phyloP scores from a whole-genome alignment of 805 yeast species.

The Millerozyma acaciae region DNA sequence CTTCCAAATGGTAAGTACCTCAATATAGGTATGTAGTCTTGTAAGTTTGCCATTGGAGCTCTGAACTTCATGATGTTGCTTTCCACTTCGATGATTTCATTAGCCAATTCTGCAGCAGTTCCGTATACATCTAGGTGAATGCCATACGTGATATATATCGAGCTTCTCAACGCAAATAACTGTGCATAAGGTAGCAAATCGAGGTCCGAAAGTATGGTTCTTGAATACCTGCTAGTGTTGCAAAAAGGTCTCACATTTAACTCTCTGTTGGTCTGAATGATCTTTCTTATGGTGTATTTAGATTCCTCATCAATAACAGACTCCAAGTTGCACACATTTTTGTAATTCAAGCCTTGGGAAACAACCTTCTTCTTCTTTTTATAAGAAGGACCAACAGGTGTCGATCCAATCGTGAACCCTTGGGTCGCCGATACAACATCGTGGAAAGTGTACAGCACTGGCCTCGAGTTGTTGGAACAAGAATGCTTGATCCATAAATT shows the following conservation, averaged over 20 bases:
- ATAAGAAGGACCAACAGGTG: slow-evolving; percentile 52
- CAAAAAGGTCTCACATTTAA: slow-evolving; percentile 18
- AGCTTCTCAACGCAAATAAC: slow-evolving; percentile 47
- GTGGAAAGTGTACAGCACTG: slow-evolving; percentile 65
- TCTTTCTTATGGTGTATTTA: slow-evolving; percentile 15
- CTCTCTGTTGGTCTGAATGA: slow-evolving; percentile 9
- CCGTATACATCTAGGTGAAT: slow-evolving; percentile 41
- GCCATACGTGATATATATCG: slow-evolving; percentile 53
- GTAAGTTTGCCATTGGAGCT: slow-evolving; percentile 52
- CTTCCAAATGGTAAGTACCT: slow-evolving; percentile 24
- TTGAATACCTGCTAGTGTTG: slow-evolving; percentile 10
- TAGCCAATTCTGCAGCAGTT: slow-evolving; percentile 35
- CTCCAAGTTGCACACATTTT: slow-evolving; percentile 27
- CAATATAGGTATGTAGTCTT: slow-evolving; percentile 50
- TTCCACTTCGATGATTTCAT: slow-evolving; percentile 53
- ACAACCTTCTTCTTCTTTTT: slow-evolving; percentile 46
- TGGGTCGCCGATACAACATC: slow-evolving; percentile 50
- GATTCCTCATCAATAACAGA: slow-evolving; percentile 39
- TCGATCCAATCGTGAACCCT: slow-evolving; percentile 63
- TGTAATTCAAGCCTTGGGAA: slow-evolving; percentile 40
- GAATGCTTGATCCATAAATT: slow-evolving; percentile 49
- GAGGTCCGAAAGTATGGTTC: slow-evolving; percentile 24
- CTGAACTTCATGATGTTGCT: slow-evolving; percentile 53
- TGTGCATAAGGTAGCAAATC: slow-evolving; percentile 43
- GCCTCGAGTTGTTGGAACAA: slow-evolving; percentile 61